Conservation (phyloP, 78 protist species). For the Protostelium mycophagum region DNA sequence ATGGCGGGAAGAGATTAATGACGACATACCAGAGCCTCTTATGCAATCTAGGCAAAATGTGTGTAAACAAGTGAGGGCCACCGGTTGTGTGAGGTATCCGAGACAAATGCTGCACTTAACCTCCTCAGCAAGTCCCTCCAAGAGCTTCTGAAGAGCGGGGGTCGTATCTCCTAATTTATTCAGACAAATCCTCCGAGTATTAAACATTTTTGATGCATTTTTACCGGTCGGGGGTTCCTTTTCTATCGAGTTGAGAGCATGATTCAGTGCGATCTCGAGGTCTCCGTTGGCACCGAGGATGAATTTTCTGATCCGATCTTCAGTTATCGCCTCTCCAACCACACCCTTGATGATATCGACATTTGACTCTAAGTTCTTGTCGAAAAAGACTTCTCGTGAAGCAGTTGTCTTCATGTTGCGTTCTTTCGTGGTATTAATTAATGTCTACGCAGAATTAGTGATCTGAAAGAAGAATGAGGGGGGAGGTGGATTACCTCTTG, state of each 20-base stretch:
- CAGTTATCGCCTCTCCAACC: not conserved
- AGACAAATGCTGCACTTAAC: not conserved
- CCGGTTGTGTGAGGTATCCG: not conserved
- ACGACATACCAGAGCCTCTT: not conserved
- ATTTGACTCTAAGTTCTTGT: not conserved
- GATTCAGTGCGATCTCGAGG: not conserved
- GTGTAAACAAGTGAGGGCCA: not conserved
- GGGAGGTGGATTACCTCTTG: too few species aligned
- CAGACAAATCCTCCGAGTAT: too few species aligned
- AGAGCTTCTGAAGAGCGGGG: not conserved
- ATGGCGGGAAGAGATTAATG: not conserved
- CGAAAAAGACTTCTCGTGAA: not conserved
- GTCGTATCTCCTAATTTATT: not conserved
- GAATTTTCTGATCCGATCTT: not conserved
- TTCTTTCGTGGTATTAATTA: too few species aligned
- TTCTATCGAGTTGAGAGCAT: not conserved
- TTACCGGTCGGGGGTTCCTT: not conserved
- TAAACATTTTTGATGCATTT: too few species aligned
- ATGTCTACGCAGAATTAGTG: too few species aligned
- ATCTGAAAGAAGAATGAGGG: too few species aligned
- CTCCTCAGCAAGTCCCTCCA: not conserved
- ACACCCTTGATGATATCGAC: not conserved
- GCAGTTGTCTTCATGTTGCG: not conserved
- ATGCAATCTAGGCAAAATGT: not conserved
- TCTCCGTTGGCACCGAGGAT: not conserved